A percentile compares a stretch with the other conserved stretches of the same genome.
Evolutionary conservation across 2,329 filamentous ascomycete species (phyloP).

Genomic region (Stagonosporopsis vannaccii): DNA sequence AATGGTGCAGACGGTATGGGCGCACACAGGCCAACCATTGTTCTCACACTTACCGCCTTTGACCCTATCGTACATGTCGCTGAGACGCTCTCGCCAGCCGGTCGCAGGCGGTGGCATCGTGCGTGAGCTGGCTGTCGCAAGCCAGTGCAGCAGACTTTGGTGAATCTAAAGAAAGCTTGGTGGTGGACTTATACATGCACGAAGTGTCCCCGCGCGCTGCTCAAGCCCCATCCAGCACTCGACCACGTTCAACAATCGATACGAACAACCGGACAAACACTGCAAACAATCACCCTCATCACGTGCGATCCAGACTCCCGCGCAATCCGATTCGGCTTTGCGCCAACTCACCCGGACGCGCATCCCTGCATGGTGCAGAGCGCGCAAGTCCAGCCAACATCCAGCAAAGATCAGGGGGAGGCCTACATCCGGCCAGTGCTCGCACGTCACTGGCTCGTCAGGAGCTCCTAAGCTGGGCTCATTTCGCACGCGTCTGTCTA

Average conservation of each 20-base stretch:
- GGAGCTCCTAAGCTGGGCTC: constrained; percentile 35
- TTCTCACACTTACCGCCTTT: constrained; percentile 47
- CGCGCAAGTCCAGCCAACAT: constrained; percentile 23
- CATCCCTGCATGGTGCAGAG: constrained; percentile 29
- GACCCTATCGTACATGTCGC: constrained; percentile 41
- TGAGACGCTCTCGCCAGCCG: constrained; percentile 44
- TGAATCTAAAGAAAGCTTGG: background rate
- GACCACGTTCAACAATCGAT: constrained; percentile 4
- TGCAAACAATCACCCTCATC: constrained; percentile 11
- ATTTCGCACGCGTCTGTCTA: constrained; percentile 43
- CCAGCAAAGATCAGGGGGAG: constrained; percentile 26
- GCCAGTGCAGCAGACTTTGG: background rate
- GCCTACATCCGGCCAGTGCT: constrained; percentile 30
- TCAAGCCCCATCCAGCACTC: constrained; percentile 1
- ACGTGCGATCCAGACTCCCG: constrained; percentile 22
- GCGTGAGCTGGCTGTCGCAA: constrained; percentile 15
- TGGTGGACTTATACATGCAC: constrained; percentile 10
- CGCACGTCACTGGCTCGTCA: constrained; percentile 42
- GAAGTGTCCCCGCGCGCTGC: constrained; percentile 12
- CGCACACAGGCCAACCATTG: constrained; percentile 42
- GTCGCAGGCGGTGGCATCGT: constrained; percentile 47
- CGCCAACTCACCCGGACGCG: constrained; percentile 24
- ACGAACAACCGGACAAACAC: constrained; percentile 2
- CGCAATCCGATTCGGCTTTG: constrained; percentile 10
- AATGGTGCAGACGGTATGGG: constrained; percentile 20